Evolutionary conservation across 768 basidiomycete genomes (phyloP), one percentile per base, ranked within the genome.

Genomic region (Myochromella boudieri): DNA sequence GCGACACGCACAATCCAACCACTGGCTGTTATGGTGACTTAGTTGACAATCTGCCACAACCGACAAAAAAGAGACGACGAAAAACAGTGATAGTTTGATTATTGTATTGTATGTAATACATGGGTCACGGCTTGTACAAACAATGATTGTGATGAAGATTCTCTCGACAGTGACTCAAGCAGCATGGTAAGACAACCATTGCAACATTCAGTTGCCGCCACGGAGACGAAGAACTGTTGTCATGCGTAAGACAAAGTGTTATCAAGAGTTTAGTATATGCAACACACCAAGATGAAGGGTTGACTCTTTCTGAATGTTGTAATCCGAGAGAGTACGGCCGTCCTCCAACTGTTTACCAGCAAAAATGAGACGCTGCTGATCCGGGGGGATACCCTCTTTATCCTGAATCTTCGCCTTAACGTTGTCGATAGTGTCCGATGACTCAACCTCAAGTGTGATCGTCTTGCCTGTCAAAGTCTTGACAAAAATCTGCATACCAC

Each of bases 301-400:
- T 9, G 74, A 74, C 72, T 85, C 83, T 64, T 85, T 84, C 70
- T 85, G 84, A 39, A 86, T 86, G 59, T 85, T 85, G 63, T 85
- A 87, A 58, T 88, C 86, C 24, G 84, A 85, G 18, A 87, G 76
- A 7, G 86, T 88, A 34, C 86, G 81, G 11, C 86, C 86, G 48
- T 88, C 86, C 59, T 88, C 86, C 32, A 87, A 70, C 61, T 88
- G 85, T 70, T 88, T 88, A 4, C 85, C 85, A 41, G 85, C 86
- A 48, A 87, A 87, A 59, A 88, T 88, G n/a, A 87, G 70, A 28
- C 85, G 78, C 58, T 88, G 85, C 58, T 86, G 85, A 55, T 86
- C 86, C 17, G 85, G 86, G 12, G 84, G 86, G 38, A 88, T 87
- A 33, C 85, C 85, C 53, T 87, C 85, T 74, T 87, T 87, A 68